phyloP scores from a whole-genome alignment of 257 asterid species.

The Osmanthus fragrans region DNA sequence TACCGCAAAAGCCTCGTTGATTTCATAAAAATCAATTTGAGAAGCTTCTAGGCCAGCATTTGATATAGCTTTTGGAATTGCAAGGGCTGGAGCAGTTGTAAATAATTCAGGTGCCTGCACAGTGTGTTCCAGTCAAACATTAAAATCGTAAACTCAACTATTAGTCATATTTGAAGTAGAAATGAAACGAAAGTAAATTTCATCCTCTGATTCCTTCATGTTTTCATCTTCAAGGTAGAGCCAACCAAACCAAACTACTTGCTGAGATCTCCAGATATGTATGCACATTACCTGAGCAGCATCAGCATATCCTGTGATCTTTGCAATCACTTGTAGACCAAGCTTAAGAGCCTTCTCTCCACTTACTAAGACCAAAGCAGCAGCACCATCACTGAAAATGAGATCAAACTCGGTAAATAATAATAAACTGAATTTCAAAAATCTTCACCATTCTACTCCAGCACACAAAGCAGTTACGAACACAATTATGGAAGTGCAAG shows the following conservation, averaged over 20 bases:
- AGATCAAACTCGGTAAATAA: constrained; percentile 16
- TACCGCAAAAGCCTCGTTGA: constrained; percentile 97
- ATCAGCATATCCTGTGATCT: constrained; percentile 91
- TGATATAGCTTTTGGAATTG: constrained; percentile 91
- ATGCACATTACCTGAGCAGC: constrained; percentile 79
- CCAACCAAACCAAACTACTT: background rate
- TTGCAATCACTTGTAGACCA: constrained; percentile 81
- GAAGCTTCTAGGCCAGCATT: constrained; percentile 85
- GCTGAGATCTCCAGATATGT: background rate
- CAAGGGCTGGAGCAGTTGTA: constrained; percentile 93
- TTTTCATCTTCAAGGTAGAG: background rate
- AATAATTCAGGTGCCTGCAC: constrained; percentile 93
- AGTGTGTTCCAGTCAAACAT: constrained; percentile 16
- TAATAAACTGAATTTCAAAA: constrained; percentile 15
- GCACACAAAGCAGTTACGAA: background rate
- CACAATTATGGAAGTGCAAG: background rate
- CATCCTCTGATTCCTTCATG: background rate
- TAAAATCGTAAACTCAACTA: constrained; percentile 11
- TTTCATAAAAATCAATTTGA: constrained; percentile 84
- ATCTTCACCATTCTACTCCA: background rate
- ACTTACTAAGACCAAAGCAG: constrained; percentile 94
- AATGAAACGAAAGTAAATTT: background rate
- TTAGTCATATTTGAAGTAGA: constrained; percentile 3
- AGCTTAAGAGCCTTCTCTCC: constrained; percentile 84
- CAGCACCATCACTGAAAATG: constrained; percentile 90